phyloP scores from a whole-genome alignment of 768 basidiomycete species.

The Lactifluus volemus region DNA sequence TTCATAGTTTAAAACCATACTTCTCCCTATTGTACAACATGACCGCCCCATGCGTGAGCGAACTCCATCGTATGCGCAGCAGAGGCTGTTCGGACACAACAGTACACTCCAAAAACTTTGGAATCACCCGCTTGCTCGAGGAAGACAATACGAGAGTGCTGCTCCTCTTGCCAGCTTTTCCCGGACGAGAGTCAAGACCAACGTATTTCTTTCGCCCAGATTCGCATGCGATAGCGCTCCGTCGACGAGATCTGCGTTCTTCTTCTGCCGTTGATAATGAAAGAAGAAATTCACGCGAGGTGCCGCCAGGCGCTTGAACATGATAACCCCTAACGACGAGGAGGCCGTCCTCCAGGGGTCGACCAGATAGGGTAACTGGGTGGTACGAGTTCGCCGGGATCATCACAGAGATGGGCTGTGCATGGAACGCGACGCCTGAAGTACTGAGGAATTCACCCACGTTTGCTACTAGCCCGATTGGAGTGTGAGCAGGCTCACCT shows the following conservation, averaged over 20 bases:
- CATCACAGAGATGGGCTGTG: slow-evolving; percentile 49
- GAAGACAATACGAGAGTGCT: slow-evolving; percentile 21
- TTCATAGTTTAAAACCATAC: slow-evolving; percentile 33
- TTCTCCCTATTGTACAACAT: slow-evolving; percentile 95
- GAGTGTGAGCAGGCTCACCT: slow-evolving; percentile 43
- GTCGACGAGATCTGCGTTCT: slow-evolving; percentile 45
- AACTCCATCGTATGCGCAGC: slow-evolving; percentile 76
- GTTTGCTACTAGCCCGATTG: background rate
- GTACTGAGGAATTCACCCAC: slow-evolving; percentile 43
- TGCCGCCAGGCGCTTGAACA: slow-evolving; percentile 68
- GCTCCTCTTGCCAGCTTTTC: slow-evolving; percentile 38
- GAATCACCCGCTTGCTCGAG: slow-evolving; percentile 24
- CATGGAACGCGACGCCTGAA: slow-evolving; percentile 67
- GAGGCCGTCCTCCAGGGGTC: slow-evolving; percentile 52
- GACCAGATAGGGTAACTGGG: slow-evolving; percentile 60
- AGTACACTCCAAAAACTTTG: slow-evolving; percentile 65
- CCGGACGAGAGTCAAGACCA: slow-evolving; percentile 65
- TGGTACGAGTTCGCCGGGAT: slow-evolving; percentile 73
- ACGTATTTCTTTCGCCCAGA: slow-evolving; percentile 59
- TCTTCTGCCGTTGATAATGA: slow-evolving; percentile 68
- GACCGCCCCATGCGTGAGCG: slow-evolving; percentile 86
- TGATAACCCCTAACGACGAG: slow-evolving; percentile 72
- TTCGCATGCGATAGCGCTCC: slow-evolving; percentile 57
- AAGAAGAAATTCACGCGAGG: slow-evolving; percentile 60
- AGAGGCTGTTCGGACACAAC: slow-evolving; percentile 86